A percentile compares a stretch with the other conserved stretches of the same genome.
phyloP scores from a whole-genome alignment of 2,329 filamentous ascomycete species.

The Calonectria pseudoturangicola region DNA sequence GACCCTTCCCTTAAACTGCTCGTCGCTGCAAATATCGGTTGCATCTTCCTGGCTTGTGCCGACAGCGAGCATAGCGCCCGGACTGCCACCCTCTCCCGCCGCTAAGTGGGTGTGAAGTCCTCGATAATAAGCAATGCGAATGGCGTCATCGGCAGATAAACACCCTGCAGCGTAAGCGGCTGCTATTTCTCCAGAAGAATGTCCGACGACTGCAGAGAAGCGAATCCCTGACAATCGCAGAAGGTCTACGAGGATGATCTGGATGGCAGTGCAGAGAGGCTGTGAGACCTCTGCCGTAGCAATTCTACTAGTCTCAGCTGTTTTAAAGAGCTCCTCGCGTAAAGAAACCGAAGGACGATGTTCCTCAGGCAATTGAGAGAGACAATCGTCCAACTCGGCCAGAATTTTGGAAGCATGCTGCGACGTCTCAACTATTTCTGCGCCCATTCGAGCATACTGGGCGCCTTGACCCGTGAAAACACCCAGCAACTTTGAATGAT shows the following conservation, averaged over 20 bases:
- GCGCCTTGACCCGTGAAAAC: slow-evolving; percentile 62
- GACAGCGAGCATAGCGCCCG: slow-evolving; percentile 50
- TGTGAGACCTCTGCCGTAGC: slow-evolving; percentile 56
- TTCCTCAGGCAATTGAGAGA: slow-evolving; percentile 44
- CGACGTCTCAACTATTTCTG: slow-evolving; percentile 45
- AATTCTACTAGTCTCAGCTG: slow-evolving; percentile 19
- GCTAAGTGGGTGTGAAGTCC: slow-evolving; percentile 36
- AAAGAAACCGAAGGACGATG: slow-evolving; percentile 52
- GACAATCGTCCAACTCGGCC: slow-evolving; percentile 49
- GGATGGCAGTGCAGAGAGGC: slow-evolving; percentile 56
- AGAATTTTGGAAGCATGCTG: slow-evolving; percentile 34
- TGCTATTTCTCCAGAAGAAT: slow-evolving; percentile 70
- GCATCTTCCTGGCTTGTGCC: slow-evolving; percentile 48
- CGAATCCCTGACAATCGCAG: slow-evolving; percentile 56
- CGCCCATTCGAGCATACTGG: slow-evolving; percentile 59
- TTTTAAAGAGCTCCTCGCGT: slow-evolving; percentile 23
- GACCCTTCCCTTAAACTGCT: slow-evolving; percentile 46
- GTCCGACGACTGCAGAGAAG: slow-evolving; percentile 64
- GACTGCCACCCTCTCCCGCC: not conserved
- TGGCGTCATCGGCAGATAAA: slow-evolving; percentile 55
- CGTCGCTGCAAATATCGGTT: slow-evolving; percentile 19
- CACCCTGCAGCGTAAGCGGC: slow-evolving; percentile 69
- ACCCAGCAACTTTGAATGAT: slow-evolving; percentile 45
- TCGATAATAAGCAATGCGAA: slow-evolving; percentile 48
- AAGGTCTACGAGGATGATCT: slow-evolving; percentile 55